Percentiles rank a stretch among this genome's conserved stretches.
Evolutionary conservation across 768 basidiomycete species (phyloP).

Genomic region (Mycena leptocephala): DNA sequence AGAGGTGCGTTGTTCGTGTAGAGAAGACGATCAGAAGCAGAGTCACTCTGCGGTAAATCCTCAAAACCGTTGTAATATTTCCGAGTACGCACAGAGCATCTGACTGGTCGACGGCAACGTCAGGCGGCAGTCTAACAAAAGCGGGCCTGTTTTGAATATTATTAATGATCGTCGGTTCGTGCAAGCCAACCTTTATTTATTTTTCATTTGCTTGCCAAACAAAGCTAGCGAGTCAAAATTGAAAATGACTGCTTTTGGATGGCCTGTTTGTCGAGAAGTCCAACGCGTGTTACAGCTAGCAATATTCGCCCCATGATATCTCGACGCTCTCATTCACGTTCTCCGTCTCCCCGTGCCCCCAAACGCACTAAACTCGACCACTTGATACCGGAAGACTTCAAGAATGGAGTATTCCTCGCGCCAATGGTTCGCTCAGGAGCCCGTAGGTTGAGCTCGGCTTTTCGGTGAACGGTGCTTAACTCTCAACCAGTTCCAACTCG

Average conservation of each 20-base stretch:
- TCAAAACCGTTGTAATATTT: too few relatives aligned
- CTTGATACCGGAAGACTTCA: slow-evolving; percentile 83
- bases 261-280: not conserved
- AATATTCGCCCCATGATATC: slow-evolving; percentile 55
- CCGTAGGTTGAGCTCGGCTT: slow-evolving; percentile 64
- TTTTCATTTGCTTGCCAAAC: not conserved
- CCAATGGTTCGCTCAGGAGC: slow-evolving; percentile 98
- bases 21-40: too few relatives aligned
- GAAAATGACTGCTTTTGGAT: not conserved
- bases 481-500: slow-evolving; percentile 82
- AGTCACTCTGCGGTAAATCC: too few relatives aligned
- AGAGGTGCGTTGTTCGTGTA: too few relatives aligned
- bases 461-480: slow-evolving; percentile 29
- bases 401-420: slow-evolving; percentile 93
- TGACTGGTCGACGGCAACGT: too few relatives aligned
- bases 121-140: too few relatives aligned
- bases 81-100: too few relatives aligned
- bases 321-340: slow-evolving; percentile 66
- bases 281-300: not conserved
- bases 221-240: not conserved
- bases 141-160: too few relatives aligned
- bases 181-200: not conserved
- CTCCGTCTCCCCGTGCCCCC: slow-evolving; percentile 61
- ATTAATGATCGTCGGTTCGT: too few relatives aligned
- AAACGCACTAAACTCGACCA: slow-evolving; percentile 74